Evolutionary conservation across 208 protist species (phyloP).

Genomic region (Crithidia expoeki): DNA sequence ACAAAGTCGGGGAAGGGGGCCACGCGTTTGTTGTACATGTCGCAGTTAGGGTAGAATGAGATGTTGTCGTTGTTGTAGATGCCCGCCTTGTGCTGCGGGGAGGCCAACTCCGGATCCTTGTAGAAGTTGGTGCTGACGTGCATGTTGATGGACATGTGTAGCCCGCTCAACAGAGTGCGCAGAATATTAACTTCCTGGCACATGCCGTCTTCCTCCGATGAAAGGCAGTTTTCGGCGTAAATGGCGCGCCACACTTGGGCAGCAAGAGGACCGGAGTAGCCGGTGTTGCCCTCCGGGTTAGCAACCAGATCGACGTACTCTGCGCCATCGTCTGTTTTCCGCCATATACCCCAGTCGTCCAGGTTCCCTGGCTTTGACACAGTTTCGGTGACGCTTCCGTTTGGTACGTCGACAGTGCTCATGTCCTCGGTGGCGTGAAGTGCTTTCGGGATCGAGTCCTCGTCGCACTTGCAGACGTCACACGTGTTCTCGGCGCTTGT

Average conservation of each 20-base stretch:
- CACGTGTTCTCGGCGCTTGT: constrained; percentile 77
- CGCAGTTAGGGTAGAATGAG: constrained; percentile 88
- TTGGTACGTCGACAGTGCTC: constrained; percentile 61
- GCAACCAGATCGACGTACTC: constrained; percentile 84
- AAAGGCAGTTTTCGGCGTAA: constrained; percentile 86
- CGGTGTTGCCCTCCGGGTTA: constrained; percentile 88
- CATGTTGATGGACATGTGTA: constrained; percentile 89
- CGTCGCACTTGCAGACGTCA: constrained; percentile 83
- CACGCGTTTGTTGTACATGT: constrained; percentile 72
- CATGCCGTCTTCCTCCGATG: constrained; percentile 23
- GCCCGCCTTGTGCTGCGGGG: constrained; percentile 50
- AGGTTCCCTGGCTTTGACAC: constrained; percentile 41
- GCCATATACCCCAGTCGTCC: constrained; percentile 63
- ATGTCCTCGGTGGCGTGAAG: constrained; percentile 73
- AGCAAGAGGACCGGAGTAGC: constrained; percentile 81
- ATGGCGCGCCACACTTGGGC: constrained; percentile 82
- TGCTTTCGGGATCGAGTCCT: constrained; percentile 64
- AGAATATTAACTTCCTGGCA: constrained; percentile 73
- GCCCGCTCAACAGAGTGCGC: constrained; percentile 77
- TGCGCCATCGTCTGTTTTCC: constrained; percentile 40
- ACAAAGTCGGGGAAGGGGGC: constrained; percentile 62
- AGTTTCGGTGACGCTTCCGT: constrained; percentile 35
- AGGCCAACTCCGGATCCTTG: constrained; percentile 65
- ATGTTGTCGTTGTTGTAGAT: constrained; percentile 82
- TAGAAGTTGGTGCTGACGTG: constrained; percentile 88